Evolutionary conservation across 148 eudicot species (phyloP).

Genomic region (Silene latifolia): DNA sequence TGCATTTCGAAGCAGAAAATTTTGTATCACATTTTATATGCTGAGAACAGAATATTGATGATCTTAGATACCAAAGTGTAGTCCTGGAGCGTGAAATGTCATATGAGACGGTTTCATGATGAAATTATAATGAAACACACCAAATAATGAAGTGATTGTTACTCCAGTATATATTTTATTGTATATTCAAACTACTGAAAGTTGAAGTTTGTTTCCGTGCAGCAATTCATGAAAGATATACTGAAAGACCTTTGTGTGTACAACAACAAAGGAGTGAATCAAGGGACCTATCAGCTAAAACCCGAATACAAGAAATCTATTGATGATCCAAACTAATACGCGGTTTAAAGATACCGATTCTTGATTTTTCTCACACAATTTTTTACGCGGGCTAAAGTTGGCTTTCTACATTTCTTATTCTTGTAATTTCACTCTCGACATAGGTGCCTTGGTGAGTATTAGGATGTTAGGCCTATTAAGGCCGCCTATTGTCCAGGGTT

Average conservation of each 20-base stretch:
- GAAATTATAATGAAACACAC: no score
- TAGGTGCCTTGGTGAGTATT: neutral
- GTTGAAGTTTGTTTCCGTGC: slow-evolving; percentile 22
- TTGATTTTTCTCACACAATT: neutral
- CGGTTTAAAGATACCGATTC: slow-evolving; percentile 17
- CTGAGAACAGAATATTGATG: no score
- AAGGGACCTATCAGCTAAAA: slow-evolving; percentile 62
- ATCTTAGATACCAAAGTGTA: no score
- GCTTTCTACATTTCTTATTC: neutral
- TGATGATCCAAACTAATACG: slow-evolving; percentile 20
- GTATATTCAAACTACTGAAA: neutral
- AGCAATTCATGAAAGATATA: slow-evolving; percentile 72
- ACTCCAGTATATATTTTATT: no score
- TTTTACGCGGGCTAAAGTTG: slow-evolving; percentile 11
- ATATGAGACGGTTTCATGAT: no score
- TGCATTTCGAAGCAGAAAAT: no score
- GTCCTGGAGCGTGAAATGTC: no score
- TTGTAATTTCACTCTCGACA: neutral
- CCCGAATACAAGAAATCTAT: slow-evolving; percentile 57
- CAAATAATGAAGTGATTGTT: no score
- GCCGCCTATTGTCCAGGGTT: no score
- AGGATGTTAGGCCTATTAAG: no score
- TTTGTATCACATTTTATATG: no score
- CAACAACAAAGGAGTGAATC: slow-evolving; percentile 63
- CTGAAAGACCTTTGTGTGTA: slow-evolving; percentile 61